Evolutionary conservation across 73 alveolate genomes (phyloP).

Genomic region (Paraurostyla sp.): DNA sequence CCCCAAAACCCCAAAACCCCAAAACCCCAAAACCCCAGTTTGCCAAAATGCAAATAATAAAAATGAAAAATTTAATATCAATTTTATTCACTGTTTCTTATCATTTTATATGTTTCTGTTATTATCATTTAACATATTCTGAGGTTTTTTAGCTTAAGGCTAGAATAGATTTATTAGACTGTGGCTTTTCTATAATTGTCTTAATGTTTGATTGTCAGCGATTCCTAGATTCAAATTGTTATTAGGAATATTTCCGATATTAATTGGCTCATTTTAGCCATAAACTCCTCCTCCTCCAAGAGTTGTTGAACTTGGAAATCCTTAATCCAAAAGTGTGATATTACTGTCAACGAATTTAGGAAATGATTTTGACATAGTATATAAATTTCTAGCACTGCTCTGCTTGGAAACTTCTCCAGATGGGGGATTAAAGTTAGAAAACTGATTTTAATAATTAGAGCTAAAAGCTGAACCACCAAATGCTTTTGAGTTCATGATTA

Average conservation of each 20-base stretch:
- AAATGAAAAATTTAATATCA: neutral
- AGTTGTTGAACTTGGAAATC: neutral
- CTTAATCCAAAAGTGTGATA: neutral
- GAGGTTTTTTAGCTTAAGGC: neutral
- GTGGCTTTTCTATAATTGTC: constrained; percentile 20
- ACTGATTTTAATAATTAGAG: neutral
- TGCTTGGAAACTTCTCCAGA: neutral
- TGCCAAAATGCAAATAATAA: neutral
- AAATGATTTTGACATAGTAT: no score
- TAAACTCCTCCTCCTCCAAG: neutral
- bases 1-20: neutral
- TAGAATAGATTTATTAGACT: constrained; percentile 9
- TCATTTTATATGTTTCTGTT: neutral
- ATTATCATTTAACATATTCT: neutral
- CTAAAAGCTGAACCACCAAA: neutral
- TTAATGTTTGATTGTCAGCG: constrained; percentile 5
- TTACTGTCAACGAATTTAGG: no score
- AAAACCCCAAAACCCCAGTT: no score
- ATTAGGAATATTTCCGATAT: neutral
- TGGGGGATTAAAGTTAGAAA: neutral
- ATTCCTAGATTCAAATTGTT: neutral
- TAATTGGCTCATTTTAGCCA: neutral
- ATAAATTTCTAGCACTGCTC: no score
- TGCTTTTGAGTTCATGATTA: neutral
- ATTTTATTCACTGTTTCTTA: no score